Evolutionary conservation across 78 protist genomes (phyloP), one percentile per base, ranked within the genome.

Genomic region (Protostelium mycophagum): DNA sequence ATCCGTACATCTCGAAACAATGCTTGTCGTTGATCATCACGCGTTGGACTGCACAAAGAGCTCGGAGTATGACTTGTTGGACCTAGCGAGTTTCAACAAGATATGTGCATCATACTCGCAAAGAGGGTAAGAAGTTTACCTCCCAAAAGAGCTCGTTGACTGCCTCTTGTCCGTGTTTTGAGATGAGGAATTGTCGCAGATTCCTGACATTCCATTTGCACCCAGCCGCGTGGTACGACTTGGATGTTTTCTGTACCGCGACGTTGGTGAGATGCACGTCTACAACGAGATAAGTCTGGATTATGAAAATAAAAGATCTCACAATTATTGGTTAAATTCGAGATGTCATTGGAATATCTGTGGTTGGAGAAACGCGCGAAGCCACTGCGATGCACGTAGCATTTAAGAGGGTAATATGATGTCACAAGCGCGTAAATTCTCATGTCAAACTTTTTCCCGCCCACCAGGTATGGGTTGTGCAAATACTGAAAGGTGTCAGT

Each of bases 231-330:
- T 85, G 86, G 63, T 94, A 92, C 0, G 29, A 38, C 37, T 37
- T 34, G 34, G 90, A 0, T 1, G 91, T 88, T 85, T 97, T 97
- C 88, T 97, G 98, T 28, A 97, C 83, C 28, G 99, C 97, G 28
- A 91, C 97, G 90, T 97, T 97, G 38, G 99, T 97, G 34, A 97
- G 92, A 38, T 97, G 99, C 28, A 97, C 73, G 16, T 85, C 36
- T 35, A 85, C 86, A 85, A 25, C 28, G 10, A 1, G 36, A 35
- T 85, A 1, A 35, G 36, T 35, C 28, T n/a, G n/a, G n/a, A n/a
- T 25, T 35, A 85, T 35, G 28, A 35, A 9, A 10, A 28, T 35
- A 10, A 85, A 28, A 10, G 23, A 85, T 1, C 86, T 1, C 23
- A 85, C 86, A 34, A 10, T 85, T 86, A 23, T 36, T 51, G 83